phyloP scores from a whole-genome alignment of 805 yeast species.

The Candida vaughaniae region DNA sequence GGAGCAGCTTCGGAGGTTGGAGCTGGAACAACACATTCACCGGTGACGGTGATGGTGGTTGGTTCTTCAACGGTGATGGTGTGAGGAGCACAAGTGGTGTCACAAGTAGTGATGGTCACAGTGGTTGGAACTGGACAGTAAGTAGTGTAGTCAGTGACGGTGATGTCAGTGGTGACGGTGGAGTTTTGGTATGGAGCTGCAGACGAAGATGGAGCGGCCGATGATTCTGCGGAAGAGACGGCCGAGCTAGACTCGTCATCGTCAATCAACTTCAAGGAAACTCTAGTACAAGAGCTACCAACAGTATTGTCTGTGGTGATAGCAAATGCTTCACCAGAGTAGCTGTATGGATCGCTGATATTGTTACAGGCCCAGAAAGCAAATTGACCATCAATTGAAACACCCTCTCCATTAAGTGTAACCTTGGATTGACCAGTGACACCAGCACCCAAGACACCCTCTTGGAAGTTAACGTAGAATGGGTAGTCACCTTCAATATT shows the following conservation, averaged over 20 bases:
- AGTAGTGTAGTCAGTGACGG: conserved; percentile 36
- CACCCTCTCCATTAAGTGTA: conserved; percentile 15
- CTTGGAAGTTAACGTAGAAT: neutral
- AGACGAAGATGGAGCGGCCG: conserved; percentile 22
- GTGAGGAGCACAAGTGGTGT: conserved; percentile 23
- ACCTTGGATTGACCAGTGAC: conserved; percentile 2
- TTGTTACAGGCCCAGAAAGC: conserved; percentile 26
- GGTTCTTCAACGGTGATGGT: conserved; percentile 31
- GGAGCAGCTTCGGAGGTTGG: no score
- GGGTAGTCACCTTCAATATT: conserved; percentile 1
- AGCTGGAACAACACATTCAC: conserved; percentile 26
- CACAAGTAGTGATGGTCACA: conserved; percentile 32
- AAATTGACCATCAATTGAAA: conserved; percentile 16
- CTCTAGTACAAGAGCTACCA: conserved; percentile 7
- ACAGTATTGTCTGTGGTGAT: conserved; percentile 5
- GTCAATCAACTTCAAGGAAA: conserved; percentile 7
- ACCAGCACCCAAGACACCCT: conserved; percentile 9
- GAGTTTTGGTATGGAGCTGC: conserved; percentile 28
- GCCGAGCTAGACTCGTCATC: conserved; percentile 6
- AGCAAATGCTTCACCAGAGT: conserved; percentile 19
- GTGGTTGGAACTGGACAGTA: conserved; percentile 38
- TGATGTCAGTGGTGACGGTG: conserved; percentile 20
- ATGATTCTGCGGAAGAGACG: conserved; percentile 4
- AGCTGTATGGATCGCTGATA: conserved; percentile 28
- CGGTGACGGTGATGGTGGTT: conserved; percentile 33